Evolutionary conservation across 148 eudicot genomes (phyloP).

Genomic region (Heliamphora exappendiculata): DNA sequence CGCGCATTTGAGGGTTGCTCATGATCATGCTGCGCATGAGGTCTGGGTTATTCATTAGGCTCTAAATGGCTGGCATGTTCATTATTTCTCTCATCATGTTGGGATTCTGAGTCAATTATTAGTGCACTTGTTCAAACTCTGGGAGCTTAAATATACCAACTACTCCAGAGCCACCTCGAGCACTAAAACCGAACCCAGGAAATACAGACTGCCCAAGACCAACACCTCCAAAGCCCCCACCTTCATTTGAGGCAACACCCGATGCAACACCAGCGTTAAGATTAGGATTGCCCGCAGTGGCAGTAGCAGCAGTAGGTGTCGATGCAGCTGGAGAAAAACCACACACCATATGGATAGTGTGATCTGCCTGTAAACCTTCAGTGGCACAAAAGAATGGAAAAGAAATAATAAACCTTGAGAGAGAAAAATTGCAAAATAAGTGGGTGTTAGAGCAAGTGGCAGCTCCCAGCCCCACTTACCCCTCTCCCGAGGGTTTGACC

Average conservation of each 20-base stretch:
- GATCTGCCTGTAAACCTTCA: conserved; percentile 70
- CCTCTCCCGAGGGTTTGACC: no score
- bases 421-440: no score
- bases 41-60: conserved; percentile 89
- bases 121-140: conserved; percentile 83
- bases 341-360: conserved; percentile 78
- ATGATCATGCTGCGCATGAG: conserved; percentile 74
- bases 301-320: conserved; percentile 28
- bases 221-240: conserved; percentile 39
- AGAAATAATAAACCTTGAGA: neutral
- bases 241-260: conserved; percentile 31
- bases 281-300: conserved; percentile 28
- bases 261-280: conserved; percentile 30
- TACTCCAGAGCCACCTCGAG: conserved; percentile 45
- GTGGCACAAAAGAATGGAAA: conserved; percentile 6
- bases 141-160: conserved; percentile 73
- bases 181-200: conserved; percentile 59
- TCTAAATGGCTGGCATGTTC: conserved; percentile 90
- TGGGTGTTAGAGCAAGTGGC: no score
- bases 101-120: conserved; percentile 84
- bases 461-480: no score
- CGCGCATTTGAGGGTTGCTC: conserved; percentile 97
- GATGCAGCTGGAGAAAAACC: conserved; percentile 56
- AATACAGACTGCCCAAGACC: conserved; percentile 61
- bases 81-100: conserved; percentile 96